phyloP scores from a whole-genome alignment of 331 rosid genomes.

The Arachis monticola region DNA sequence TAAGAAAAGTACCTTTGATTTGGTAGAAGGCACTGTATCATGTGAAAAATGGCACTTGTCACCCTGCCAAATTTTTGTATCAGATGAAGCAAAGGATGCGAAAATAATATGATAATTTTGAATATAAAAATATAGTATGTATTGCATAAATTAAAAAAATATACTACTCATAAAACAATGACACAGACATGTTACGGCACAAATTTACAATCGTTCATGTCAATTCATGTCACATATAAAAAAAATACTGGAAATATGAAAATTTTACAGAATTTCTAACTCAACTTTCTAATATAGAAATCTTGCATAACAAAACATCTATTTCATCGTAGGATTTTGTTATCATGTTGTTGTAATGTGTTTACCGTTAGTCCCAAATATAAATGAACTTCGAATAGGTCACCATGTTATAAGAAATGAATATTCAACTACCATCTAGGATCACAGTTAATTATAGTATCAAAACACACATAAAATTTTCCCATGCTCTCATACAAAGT shows the following conservation, averaged over 20 bases:
- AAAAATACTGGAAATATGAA: constrained; percentile 25
- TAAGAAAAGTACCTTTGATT: constrained; percentile 60
- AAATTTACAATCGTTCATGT: background rate
- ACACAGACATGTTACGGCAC: background rate
- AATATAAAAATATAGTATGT: constrained; percentile 2
- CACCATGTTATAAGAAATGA: background rate
- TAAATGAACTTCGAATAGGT: constrained; percentile 21
- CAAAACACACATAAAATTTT: constrained; percentile 11
- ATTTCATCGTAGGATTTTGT: background rate
- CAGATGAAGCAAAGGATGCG: no score
- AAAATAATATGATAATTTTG: background rate
- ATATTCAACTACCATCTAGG: constrained; percentile 4
- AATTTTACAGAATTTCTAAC: background rate
- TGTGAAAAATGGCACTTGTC: constrained; percentile 89
- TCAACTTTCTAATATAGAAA: constrained; percentile 2
- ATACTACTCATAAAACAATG: constrained; percentile 15
- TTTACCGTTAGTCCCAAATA: constrained; percentile 1
- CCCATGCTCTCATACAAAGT: background rate
- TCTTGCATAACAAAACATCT: background rate
- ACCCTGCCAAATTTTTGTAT: constrained; percentile 55
- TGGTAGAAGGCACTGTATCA: constrained; percentile 70
- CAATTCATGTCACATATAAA: constrained; percentile 18
- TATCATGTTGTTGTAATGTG: background rate
- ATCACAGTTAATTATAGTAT: constrained; percentile 27
- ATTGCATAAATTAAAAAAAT: constrained; percentile 21